Evolutionary conservation across 164 flowering plant genomes (phyloP), one percentile per base, ranked within the genome.

Genomic region (Annona cherimola): DNA sequence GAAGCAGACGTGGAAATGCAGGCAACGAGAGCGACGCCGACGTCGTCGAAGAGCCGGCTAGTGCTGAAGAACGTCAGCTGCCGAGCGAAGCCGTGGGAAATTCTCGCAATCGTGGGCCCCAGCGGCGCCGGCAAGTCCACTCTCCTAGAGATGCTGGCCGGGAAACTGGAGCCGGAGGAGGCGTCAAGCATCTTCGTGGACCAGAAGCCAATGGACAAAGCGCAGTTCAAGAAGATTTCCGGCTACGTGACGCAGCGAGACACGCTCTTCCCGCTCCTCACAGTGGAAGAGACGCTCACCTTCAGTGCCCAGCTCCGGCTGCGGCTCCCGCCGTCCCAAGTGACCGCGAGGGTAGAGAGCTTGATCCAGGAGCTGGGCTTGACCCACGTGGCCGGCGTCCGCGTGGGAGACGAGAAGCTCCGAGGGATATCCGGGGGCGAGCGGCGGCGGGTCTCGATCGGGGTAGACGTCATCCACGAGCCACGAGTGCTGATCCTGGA

Each of bases 391-490:
- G 86, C 91, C 4, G 72, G 69, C 7, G 66, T 83, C 42, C 83
- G 91, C 0, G 86, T 93, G 0, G 99, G 98, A 0, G 91, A 91
- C 70, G 93, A 88, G 6, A 60, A 80, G 68, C 78, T 85, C 5
- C 82, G 97, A 0, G 97, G 98, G 55, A 89, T 95, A n/a, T 95
- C 99, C 0, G 99, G 98, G 0, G 99, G 99, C 3, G 99, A 95
- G 71, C 78, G 93, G 71, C 81, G 98, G 3, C 85, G 98, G 1
- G 99, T 93, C 2, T 95, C 99, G 1, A 93, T 95, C 7, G 98
- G 99, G 1, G 92, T 93, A 1, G 97, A 93, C 43, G 93, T 85
- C 26, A 80, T 95, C 8, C 99, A 95, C 69, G 96, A 91, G 45
- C 98, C 99, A 0, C 64, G 83, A 59, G 93, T 95, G 35, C 61